Evolutionary conservation across 495 filamentous ascomycete genomes (phyloP).

Genomic region (Bathelium albidoporum): DNA sequence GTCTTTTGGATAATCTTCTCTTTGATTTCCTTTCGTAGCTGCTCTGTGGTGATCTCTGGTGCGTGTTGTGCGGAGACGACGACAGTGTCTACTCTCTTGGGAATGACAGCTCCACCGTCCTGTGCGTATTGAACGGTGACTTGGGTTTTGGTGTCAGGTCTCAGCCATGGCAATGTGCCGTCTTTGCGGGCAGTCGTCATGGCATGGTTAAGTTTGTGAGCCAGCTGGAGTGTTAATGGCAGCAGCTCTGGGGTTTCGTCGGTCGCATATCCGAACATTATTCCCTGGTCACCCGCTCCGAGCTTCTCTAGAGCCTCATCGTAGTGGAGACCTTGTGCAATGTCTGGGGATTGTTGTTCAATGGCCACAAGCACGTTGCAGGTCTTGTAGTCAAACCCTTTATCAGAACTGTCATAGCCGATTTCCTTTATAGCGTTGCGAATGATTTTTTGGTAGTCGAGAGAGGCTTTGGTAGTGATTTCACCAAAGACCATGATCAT

Average conservation of each 20-base stretch:
- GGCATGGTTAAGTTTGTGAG: conserved; percentile 90
- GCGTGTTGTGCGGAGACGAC: conserved; percentile 94
- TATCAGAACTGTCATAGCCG: conserved; percentile 89
- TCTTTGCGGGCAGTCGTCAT: conserved; percentile 82
- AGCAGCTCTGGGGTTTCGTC: conserved; percentile 97
- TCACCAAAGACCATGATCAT: conserved; percentile 99
- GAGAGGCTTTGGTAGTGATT: conserved; percentile 87
- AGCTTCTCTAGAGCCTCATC: conserved; percentile 95
- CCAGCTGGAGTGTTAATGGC: conserved; percentile 81
- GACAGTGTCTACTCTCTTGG: conserved; percentile 86
- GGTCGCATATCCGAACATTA: conserved; percentile 99
- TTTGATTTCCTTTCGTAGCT: conserved; percentile 86
- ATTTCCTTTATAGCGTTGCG: conserved; percentile 95
- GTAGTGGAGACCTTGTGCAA: conserved; percentile 95
- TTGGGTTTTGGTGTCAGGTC: conserved; percentile 98
- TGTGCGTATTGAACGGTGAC: conserved; percentile 98
- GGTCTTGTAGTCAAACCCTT: conserved; percentile 99
- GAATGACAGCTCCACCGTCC: conserved; percentile 87
- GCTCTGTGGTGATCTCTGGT: conserved; percentile 79
- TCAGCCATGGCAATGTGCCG: conserved; percentile 83
- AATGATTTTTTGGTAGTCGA: conserved; percentile 98
- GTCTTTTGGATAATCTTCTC: conserved; percentile 94
- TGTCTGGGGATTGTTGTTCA: conserved; percentile 98
- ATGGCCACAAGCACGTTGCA: conserved; percentile 97
- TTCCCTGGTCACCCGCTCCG: conserved; percentile 98